phyloP scores from a whole-genome alignment of 1,284 basidiomycete species.

The Omphalotus olearius region DNA sequence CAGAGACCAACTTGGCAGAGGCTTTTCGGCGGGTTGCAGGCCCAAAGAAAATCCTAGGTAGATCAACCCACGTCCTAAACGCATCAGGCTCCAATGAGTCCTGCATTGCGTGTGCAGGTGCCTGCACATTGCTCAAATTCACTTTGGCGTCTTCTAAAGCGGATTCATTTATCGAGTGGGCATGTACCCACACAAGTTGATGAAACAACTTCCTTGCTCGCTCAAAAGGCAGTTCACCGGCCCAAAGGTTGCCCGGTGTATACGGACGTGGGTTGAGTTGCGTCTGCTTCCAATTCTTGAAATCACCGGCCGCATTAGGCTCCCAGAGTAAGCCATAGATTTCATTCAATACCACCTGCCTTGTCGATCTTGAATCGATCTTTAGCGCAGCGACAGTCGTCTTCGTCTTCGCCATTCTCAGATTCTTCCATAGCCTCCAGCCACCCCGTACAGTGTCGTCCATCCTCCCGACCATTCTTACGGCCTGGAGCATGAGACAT shows the following conservation, averaged over 20 bases:
- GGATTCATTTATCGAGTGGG: not conserved
- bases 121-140: too few species aligned
- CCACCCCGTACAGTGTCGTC: conserved; percentile 47
- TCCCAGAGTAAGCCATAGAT: not conserved
- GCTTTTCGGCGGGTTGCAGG: too few species aligned
- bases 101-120: too few species aligned
- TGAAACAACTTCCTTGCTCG: conserved; percentile 4
- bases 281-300: not conserved
- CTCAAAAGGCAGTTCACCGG: conserved; percentile 1
- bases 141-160: too few species aligned
- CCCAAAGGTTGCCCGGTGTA: not conserved
- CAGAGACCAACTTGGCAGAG: too few species aligned
- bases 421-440: conserved; percentile 17
- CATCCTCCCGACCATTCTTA: conserved; percentile 44
- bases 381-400: not conserved
- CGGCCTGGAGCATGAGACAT: conserved; percentile 55
- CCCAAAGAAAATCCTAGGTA: too few species aligned
- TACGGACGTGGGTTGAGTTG: not conserved
- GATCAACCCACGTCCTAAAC: too few species aligned
- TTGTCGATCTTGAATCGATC: not conserved
- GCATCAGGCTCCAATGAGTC: too few species aligned
- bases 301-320: not conserved
- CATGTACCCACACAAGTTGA: conserved; percentile 7
- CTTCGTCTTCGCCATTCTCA: conserved; percentile 9
- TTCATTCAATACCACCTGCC: not conserved